Evolutionary conservation across 2,329 filamentous ascomycete genomes (phyloP), one percentile per base, ranked within the genome.

Genomic region (Xylariaceae sp.): DNA sequence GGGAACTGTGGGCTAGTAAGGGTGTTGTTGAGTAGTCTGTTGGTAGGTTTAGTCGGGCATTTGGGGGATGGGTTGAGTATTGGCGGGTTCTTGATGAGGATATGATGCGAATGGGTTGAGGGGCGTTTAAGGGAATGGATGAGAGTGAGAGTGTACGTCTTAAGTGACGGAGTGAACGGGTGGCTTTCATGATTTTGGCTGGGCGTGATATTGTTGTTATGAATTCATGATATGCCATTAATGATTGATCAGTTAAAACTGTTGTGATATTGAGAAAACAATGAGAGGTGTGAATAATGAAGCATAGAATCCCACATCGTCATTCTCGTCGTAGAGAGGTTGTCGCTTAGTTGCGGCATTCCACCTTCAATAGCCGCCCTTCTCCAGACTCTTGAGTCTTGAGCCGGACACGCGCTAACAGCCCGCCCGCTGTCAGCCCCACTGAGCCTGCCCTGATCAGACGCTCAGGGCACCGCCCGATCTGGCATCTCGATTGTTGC

Each of bases 11-110:
- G 50, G 90, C 81, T 27, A 99, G 80, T 38, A 97, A 73, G 12
- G 89, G 80, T 1, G 87, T 95, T 14, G 86, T 84, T 53, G 85
- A 82, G 71, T 94, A 99, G 74, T 97, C 91, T 59, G 90, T 83
- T 6, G 91, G 89, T 42, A 90, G 71, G 68, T 99, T 99, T 48
- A 99, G 81, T 58, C 74, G 77, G 45, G 82, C 82, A 50, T 80
- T 80, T 22, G 80, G 75, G 31, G 78, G 78, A 49, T 80, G 76
- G 44, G 78, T 77, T 48, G 80, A 83, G 65, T 82, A 82, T 39
- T 48, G 59, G 49, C 57, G 52, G 17, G 19, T 48, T 32, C 19
- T 27, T 27, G 22, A 27, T 4, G 22, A 27, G 4, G 7, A 27
- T 27, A 4, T 27, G 22, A 27, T 27, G 22, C 4, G 22, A 27